These are phyloP conservation scores for Didymosphaeria variabile DNA, from an alignment of 2,329 filamentous ascomycete species.

Conservation along the genomic window DNA sequence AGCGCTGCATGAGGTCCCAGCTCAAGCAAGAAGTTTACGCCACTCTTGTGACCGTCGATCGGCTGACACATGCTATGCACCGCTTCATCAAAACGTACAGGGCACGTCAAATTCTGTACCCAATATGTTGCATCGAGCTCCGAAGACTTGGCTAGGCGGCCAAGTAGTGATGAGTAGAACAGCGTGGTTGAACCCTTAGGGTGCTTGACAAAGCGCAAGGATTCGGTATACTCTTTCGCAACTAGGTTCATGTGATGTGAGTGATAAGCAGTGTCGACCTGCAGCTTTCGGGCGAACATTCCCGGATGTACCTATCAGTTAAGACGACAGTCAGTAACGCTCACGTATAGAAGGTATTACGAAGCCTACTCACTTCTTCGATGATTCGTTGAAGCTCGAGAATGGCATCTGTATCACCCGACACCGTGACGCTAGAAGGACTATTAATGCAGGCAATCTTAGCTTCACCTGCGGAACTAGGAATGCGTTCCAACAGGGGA, in stretches of 20 bases:
- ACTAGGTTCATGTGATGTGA: slow-evolving; percentile 36
- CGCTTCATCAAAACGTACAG: slow-evolving; percentile 30
- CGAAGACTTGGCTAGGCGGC: slow-evolving; percentile 15
- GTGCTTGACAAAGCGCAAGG: slow-evolving; percentile 31
- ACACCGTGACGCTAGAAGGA: slow-evolving; percentile 54
- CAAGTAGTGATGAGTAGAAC: slow-evolving; percentile 33
- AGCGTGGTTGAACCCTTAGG: slow-evolving; percentile 25
- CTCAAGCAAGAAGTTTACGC: slow-evolving; percentile 31
- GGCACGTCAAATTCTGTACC: slow-evolving; percentile 34
- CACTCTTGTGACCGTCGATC: slow-evolving; percentile 21
- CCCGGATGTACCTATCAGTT: slow-evolving; percentile 15
- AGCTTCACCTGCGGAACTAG: slow-evolving; percentile 16
- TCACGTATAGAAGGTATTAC: background rate
- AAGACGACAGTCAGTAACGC: background rate
- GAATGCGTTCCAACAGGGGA: slow-evolving; percentile 26
- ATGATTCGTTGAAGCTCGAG: slow-evolving; percentile 44
- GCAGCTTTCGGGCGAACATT: slow-evolving; percentile 52
- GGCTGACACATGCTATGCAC: slow-evolving; percentile 27
- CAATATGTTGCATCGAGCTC: slow-evolving; percentile 35
- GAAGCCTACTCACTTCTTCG: slow-evolving; percentile 35
- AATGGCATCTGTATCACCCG: slow-evolving; percentile 55
- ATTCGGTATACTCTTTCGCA: slow-evolving; percentile 34
- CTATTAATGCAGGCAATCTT: slow-evolving; percentile 50
- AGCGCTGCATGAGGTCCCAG: slow-evolving; percentile 37
- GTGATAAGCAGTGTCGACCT: slow-evolving; percentile 59